phyloP scores from a whole-genome alignment of 2,329 filamentous ascomycete species.

The Geosmithia morbida region DNA sequence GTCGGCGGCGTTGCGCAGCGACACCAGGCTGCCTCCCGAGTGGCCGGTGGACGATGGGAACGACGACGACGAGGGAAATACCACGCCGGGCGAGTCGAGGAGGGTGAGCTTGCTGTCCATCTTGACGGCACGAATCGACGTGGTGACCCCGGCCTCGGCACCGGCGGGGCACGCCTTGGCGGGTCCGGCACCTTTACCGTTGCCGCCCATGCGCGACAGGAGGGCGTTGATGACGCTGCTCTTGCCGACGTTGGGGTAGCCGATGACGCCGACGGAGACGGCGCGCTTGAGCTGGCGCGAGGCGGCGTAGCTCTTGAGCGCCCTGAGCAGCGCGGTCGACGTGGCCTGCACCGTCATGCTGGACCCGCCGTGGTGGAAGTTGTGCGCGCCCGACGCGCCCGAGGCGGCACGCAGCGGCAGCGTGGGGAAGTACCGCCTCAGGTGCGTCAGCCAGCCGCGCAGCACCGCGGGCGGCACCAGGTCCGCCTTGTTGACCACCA shows the following conservation, averaged over 20 bases:
- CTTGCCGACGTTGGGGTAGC: conserved; percentile 93
- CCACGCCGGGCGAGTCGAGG: conserved; percentile 86
- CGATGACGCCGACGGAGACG: conserved; percentile 83
- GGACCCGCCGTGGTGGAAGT: conserved; percentile 56
- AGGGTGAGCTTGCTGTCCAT: conserved; percentile 89
- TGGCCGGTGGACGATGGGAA: conserved; percentile 30
- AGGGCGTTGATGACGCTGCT: conserved; percentile 93
- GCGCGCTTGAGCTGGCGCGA: conserved; percentile 76
- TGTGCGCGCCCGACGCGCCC: conserved; percentile 71
- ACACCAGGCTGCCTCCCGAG: conserved; percentile 25
- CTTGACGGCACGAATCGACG: conserved; percentile 77
- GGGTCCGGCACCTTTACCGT: conserved; percentile 8
- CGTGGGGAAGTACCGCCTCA: conserved; percentile 83
- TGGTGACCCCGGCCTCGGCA: conserved; percentile 86
- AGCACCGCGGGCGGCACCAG: conserved; percentile 71
- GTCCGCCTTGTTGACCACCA: conserved; percentile 93
- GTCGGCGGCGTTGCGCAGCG: conserved; percentile 47
- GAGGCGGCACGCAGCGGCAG: conserved; percentile 76
- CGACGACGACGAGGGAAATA: conserved; percentile 59
- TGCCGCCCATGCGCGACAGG: conserved; percentile 58
- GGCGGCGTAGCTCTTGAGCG: conserved; percentile 78
- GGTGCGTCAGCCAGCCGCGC: conserved; percentile 69
- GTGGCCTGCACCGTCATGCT: conserved; percentile 79
- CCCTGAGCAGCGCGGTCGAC: conserved; percentile 70
- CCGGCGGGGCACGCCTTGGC: conserved; percentile 67